Evolutionary conservation across 1,284 basidiomycete genomes (phyloP).

Genomic region (Cutaneotrichosporon spelunceum): DNA sequence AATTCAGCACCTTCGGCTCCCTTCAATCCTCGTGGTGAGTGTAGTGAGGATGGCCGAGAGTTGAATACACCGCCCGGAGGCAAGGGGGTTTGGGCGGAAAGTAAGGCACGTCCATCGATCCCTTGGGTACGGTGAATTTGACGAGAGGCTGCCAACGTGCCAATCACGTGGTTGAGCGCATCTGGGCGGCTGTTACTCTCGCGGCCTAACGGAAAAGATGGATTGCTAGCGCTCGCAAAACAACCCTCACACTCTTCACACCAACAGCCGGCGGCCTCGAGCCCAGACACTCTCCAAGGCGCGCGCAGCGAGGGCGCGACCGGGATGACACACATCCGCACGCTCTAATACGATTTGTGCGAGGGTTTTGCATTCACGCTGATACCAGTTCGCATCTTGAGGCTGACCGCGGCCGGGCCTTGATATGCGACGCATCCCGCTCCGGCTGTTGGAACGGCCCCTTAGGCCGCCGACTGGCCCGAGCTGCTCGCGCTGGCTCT

Average conservation of each 20-base stretch:
- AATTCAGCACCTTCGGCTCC: too few species aligned
- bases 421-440: conserved; percentile 6
- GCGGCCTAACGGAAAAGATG: not conserved
- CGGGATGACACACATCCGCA: not conserved
- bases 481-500: conserved; percentile 46
- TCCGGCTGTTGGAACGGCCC: not conserved
- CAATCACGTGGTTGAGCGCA: not conserved
- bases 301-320: not conserved
- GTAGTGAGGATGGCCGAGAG: too few species aligned
- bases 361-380: not conserved
- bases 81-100: too few species aligned
- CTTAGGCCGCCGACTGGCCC: conserved; percentile 27
- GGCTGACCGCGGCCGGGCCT: not conserved
- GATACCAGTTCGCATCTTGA: not conserved
- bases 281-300: not conserved
- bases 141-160: not conserved
- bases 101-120: too few species aligned
- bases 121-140: too few species aligned
- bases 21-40: too few species aligned
- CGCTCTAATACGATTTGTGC: not conserved
- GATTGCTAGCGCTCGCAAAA: not conserved
- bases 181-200: not conserved
- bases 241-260: not conserved
- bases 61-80: too few species aligned
- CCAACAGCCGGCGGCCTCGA: not conserved